These are phyloP conservation scores for Sclerotinia sclerotiorum DNA, from an alignment of 2,329 filamentous ascomycete genomes.

Conservation along the genomic window DNA sequence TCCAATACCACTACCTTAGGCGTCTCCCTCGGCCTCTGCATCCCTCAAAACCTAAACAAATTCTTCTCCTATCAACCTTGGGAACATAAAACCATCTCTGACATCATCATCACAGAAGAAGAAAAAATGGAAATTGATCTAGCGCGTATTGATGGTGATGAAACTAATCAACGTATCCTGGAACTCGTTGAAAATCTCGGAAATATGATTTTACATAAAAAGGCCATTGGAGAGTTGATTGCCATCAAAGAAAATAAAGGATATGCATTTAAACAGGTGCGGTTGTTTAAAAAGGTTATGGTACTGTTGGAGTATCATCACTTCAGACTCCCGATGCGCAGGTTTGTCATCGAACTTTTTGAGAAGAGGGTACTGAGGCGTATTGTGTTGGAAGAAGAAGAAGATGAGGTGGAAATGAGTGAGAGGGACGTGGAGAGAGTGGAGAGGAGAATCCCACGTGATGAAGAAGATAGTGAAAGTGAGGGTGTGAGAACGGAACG, in stretches of 20 bases:
- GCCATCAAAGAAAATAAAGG: slow-evolving; percentile 76
- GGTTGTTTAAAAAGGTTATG: slow-evolving; percentile 83
- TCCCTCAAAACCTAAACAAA: slow-evolving; percentile 75
- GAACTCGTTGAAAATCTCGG: slow-evolving; percentile 84
- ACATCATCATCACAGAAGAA: slow-evolving; percentile 44
- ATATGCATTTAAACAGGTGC: slow-evolving; percentile 70
- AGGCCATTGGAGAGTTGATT: slow-evolving; percentile 77
- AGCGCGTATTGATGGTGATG: slow-evolving; percentile 56
- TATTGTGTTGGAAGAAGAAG: slow-evolving; percentile 72
- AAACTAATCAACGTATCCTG: slow-evolving; percentile 70
- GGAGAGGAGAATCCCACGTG: slow-evolving; percentile 44
- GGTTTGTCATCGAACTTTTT: slow-evolving; percentile 91
- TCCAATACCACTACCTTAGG: slow-evolving; percentile 82
- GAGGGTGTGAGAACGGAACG: slow-evolving; percentile 18
- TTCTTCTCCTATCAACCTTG: slow-evolving; percentile 71
- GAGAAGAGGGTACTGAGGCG: slow-evolving; percentile 83
- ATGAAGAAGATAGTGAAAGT: slow-evolving; percentile 46
- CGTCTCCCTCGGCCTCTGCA: slow-evolving; percentile 80
- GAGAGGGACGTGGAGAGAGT: slow-evolving; percentile 60
- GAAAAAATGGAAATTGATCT: slow-evolving; percentile 49
- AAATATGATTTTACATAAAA: slow-evolving; percentile 90
- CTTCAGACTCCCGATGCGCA: slow-evolving; percentile 80
- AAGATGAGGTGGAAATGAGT: slow-evolving; percentile 43
- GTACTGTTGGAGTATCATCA: slow-evolving; percentile 83
- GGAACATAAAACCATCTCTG: slow-evolving; percentile 44